Evolutionary conservation across 2,329 filamentous ascomycete species (phyloP), one percentile per base, ranked within the genome.

Genomic region (Plectosphaerella plurivora): DNA sequence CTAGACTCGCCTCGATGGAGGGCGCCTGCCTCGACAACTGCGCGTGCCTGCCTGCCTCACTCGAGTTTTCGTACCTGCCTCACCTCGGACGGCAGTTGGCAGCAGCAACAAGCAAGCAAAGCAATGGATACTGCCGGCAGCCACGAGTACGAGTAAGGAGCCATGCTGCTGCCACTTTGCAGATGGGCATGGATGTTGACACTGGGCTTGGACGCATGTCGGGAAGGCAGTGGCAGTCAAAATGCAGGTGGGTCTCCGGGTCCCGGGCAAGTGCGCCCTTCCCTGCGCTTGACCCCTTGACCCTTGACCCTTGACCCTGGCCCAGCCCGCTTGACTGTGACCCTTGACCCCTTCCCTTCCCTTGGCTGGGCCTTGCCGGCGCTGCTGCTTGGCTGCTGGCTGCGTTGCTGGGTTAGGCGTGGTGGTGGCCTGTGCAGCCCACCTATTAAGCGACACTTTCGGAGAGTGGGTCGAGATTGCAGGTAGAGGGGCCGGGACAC

Each of bases 401-500:
- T 22, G 22, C 22, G 51, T 52, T 52, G 46, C 51, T 44, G 51
- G 45, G 51, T 48, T 46, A 42, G 44, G 45, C 51, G 39, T 53
- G 53, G 22, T 22, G 22, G 22, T 22, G 22, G 53, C 47, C 53
- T 39, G 53, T 55, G 53, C 53, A 49, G 45, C n/a, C 33, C 37
- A 41, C 16, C 41, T 18, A 44, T 57, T 61, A 60, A 62, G 58
- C 58, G 28, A 33, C 28, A 33, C 28, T 33, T 12, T 33, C 28
- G 28, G 28, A n/a, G 56, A 62, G 59, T 62, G 59, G 61, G 60
- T 45, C 55, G 57, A 60, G 58, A 59, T 61, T 61, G 52, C 57
- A 47, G 49, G 46, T 24, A 46, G 16, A 37, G 35, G 28, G 25
- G 39, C 33, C 42, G 33, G 33, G 44, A 44, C 41, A 44, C 41